These are phyloP conservation scores for Coemansia sp. DNA, from an alignment of 192 early-diverging fungal genomes.

Conservation along the genomic window DNA sequence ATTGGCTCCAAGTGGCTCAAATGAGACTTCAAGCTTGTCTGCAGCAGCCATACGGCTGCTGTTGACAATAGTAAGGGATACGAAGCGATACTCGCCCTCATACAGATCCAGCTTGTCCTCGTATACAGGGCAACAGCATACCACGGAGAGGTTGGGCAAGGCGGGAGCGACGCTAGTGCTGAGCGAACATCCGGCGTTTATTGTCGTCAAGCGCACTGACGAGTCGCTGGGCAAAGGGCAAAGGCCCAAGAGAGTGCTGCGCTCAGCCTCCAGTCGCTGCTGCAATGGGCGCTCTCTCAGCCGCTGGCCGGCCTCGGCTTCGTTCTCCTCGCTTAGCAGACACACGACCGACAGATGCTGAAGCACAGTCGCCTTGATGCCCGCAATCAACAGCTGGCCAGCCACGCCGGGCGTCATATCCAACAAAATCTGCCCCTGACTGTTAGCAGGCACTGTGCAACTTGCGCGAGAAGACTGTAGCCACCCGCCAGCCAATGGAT, in stretches of 20 bases:
- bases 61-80: slow-evolving; percentile 29
- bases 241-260: slow-evolving; percentile 18
- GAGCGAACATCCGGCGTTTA: slow-evolving; percentile 20
- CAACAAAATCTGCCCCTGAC: slow-evolving; percentile 26
- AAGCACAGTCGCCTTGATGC: slow-evolving; percentile 26
- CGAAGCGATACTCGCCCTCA: slow-evolving; percentile 34
- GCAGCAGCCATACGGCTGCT: slow-evolving; percentile 14
- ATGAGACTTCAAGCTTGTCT: slow-evolving; percentile 14
- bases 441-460: slow-evolving; percentile 24
- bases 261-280: slow-evolving; percentile 38
- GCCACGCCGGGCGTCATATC: slow-evolving; percentile 10
- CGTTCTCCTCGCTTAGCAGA: slow-evolving; percentile 21
- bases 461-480: not conserved
- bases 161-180: slow-evolving; percentile 18
- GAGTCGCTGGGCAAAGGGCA: not conserved
- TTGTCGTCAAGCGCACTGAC: slow-evolving; percentile 19
- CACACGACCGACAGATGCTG: slow-evolving; percentile 30
- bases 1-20: slow-evolving; percentile 24
- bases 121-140: slow-evolving; percentile 10
- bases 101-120: slow-evolving; percentile 37
- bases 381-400: slow-evolving; percentile 24
- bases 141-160: slow-evolving; percentile 22
- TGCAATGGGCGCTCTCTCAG: slow-evolving; percentile 16
- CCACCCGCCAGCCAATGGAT: not conserved
- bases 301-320: slow-evolving; percentile 13